Evolutionary conservation across 345 rosid genomes (phyloP).

Genomic region (Cardamine resedifolia): DNA sequence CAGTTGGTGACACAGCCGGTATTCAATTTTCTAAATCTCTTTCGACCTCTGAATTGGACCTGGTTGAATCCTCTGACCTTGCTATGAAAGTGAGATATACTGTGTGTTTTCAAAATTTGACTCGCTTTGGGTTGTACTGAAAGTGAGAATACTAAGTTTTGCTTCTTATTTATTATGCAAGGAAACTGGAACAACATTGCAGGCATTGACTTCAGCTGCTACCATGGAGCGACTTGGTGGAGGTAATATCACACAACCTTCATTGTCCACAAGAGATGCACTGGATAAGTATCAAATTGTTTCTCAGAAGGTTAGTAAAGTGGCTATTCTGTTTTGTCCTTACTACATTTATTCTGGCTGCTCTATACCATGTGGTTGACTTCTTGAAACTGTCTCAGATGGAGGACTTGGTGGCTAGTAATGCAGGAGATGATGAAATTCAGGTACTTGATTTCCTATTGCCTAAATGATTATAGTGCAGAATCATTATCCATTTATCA

Average conservation of each 20-base stretch:
- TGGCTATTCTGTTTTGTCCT: not conserved
- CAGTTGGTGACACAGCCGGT: constrained; percentile 49
- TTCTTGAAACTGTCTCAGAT: constrained; percentile 51
- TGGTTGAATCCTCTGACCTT: constrained; percentile 48
- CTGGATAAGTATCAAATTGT: constrained; percentile 82
- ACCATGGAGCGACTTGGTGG: constrained; percentile 67
- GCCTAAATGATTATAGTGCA: not conserved
- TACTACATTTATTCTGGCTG: not conserved
- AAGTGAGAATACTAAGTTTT: constrained; percentile 20
- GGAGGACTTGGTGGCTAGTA: constrained; percentile 71
- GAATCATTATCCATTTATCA: not conserved
- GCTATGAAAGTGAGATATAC: constrained; percentile 48
- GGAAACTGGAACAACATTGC: constrained; percentile 55
- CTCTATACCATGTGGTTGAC: constrained; percentile 29
- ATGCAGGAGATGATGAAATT: constrained; percentile 73
- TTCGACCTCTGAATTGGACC: constrained; percentile 50
- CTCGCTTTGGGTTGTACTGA: constrained; percentile 4
- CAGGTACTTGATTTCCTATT: constrained; percentile 57
- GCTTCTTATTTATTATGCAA: constrained; percentile 27
- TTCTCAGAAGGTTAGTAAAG: constrained; percentile 68
- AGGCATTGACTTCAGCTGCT: constrained; percentile 50
- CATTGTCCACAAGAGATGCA: constrained; percentile 83
- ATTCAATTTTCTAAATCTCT: constrained; percentile 50
- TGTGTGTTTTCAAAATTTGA: constrained; percentile 4
- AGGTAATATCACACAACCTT: constrained; percentile 59